These are phyloP conservation scores for Cercospora zeae-maydis DNA, from an alignment of 2,329 filamentous ascomycete genomes.

Conservation along the genomic window DNA sequence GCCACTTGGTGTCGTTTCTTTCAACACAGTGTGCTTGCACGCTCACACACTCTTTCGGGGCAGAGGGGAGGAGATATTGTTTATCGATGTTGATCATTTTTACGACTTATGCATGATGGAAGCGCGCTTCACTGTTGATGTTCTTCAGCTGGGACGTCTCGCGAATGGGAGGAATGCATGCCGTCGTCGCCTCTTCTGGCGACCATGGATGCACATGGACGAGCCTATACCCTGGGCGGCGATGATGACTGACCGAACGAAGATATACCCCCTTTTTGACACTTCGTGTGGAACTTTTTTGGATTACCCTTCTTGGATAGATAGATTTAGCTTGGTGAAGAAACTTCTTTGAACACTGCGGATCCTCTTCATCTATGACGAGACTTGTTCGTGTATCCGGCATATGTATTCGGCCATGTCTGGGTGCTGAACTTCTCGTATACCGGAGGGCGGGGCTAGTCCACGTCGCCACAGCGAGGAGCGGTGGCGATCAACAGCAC, in stretches of 20 bases:
- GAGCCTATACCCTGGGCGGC: constrained; percentile 12
- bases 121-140: constrained; percentile 15
- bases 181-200: neutral
- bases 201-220: constrained; percentile 2
- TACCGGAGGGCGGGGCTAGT: neutral
- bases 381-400: neutral
- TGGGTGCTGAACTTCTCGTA: too few relatives aligned
- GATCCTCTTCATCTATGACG: neutral
- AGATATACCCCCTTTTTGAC: constrained; percentile 15
- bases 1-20: constrained; percentile 15
- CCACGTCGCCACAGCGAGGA: neutral
- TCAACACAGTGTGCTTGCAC: constrained; percentile 6
- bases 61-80: constrained; percentile 1
- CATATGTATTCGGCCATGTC: neutral
- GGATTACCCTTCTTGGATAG: constrained; percentile 13
- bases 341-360: neutral
- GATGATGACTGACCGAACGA: constrained; percentile 12
- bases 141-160: constrained; percentile 10
- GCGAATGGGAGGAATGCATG: constrained; percentile 8
- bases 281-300: constrained; percentile 19
- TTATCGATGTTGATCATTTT: constrained; percentile 11
- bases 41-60: neutral
- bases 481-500: neutral
- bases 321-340: constrained; percentile 3
- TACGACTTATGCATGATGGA: constrained; percentile 17